A percentile compares a stretch with the other conserved stretches of the same genome.
Evolutionary conservation across 768 basidiomycete species (phyloP).

Genomic region (Flagelloscypha sp.): DNA sequence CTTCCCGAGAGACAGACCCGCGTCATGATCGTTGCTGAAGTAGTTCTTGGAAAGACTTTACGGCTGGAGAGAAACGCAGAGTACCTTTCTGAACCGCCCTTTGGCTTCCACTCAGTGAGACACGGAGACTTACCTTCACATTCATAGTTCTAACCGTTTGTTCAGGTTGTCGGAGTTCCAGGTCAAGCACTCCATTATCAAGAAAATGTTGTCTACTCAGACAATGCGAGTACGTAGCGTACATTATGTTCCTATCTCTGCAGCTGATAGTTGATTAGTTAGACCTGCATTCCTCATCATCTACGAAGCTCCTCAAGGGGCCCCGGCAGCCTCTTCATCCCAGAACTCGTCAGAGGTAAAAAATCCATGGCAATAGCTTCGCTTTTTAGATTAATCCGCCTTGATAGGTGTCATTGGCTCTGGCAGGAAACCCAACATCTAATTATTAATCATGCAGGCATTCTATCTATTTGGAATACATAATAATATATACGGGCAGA

Average conservation of each 20-base stretch:
- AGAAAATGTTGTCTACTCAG: slow-evolving; percentile 59
- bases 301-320: slow-evolving; percentile 26
- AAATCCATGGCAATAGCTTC: slow-evolving; percentile 22
- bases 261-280: too few relatives aligned
- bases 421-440: slow-evolving; percentile 19
- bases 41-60: slow-evolving; percentile 54
- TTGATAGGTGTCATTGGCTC: slow-evolving; percentile 41
- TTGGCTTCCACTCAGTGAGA: slow-evolving; percentile 53
- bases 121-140: background rate
- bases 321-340: too few relatives aligned
- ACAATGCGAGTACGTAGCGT: too few relatives aligned
- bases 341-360: slow-evolving; percentile 16
- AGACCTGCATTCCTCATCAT: slow-evolving; percentile 61
- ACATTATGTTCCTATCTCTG: too few relatives aligned
- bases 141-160: background rate
- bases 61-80: slow-evolving; percentile 42
- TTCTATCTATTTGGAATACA: slow-evolving; percentile 38
- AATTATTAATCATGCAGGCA: slow-evolving; percentile 12
- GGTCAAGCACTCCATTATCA: slow-evolving; percentile 60
- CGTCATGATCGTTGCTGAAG: slow-evolving; percentile 49
- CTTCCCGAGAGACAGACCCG: slow-evolving; percentile 34
- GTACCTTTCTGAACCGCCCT: slow-evolving; percentile 40
- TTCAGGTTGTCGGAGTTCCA: slow-evolving; percentile 53
- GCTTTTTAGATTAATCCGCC: slow-evolving; percentile 26
- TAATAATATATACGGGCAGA: slow-evolving; percentile 47